Conservation (phyloP, 257 asterid species). For the Capsicum rhomboideum region DNA sequence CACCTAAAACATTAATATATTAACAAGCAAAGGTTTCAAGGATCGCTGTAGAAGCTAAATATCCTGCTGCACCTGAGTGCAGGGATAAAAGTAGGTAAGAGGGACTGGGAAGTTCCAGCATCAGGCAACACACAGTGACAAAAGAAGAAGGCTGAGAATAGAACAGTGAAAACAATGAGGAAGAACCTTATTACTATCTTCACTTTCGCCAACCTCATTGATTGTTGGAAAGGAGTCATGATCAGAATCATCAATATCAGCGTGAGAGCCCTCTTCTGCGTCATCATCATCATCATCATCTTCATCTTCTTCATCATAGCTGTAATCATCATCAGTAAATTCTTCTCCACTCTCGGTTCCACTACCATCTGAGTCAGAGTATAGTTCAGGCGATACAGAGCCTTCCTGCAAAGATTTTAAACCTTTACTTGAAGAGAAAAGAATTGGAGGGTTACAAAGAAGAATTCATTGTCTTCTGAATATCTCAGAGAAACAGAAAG, state of each 20-base stretch:
- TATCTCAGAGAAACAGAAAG: neutral
- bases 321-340: constrained; percentile 72
- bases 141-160: constrained; percentile 8
- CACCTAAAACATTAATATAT: neutral
- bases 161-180: neutral
- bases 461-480: neutral
- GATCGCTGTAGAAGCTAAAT: neutral
- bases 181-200: constrained; percentile 36
- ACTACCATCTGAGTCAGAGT: constrained; percentile 86
- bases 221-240: constrained; percentile 37
- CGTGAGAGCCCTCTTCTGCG: constrained; percentile 42
- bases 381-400: constrained; percentile 60
- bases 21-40: neutral
- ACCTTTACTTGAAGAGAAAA: neutral
- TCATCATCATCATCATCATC: constrained; percentile 43
- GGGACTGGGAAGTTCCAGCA: neutral
- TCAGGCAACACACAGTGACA: neutral
- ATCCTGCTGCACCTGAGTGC: neutral
- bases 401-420: constrained; percentile 49
- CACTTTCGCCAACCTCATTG: constrained; percentile 38
- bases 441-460: neutral
- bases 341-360: constrained; percentile 76
- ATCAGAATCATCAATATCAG: constrained; percentile 43
- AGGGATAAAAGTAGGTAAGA: neutral
- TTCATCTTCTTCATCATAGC: constrained; percentile 17